Base-by-base conservation (phyloP, 2,329 filamentous ascomycete genomes). In the Leptographium lundbergii region DNA sequence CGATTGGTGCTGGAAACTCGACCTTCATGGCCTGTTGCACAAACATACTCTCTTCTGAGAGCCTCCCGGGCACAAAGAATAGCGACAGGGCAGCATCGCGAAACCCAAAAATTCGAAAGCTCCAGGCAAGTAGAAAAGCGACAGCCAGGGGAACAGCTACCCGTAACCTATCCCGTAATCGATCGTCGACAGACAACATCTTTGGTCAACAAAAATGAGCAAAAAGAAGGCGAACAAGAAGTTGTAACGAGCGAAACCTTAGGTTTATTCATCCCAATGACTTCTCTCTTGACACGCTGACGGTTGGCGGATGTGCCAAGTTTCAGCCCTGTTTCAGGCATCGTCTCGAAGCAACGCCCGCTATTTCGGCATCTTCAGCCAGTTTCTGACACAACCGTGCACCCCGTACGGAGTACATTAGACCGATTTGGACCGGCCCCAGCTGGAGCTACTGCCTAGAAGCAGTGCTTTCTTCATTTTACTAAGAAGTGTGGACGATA, bases 1-100 rank as follows among this genome's bases (percentile, higher is more conserved):
- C 68, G 51, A 74, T 67, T 0, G 70, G 66, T 0, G 66, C 53
- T 0, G 68, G 69, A 22, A 71, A 74, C 62, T 74, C 70, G 62
- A 74, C 67, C 19, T 58, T 50, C 54, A 65, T 65, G 10, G 68
- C 68, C 56, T 62, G 57, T 27, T 57, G 61, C 27, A 69, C 19
- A 57, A 70, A 70, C 17, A 36, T 54, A 24, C 34, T 7, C 39
- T 61, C 53, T 4, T 34, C 47, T 9, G 53, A 34, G 27, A 14
- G 51, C 51, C 19, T 10, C 17, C 7, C 51, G 6, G 54, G 2
- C 22, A 13, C n/a, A 25, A 17, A 17, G 34, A 59, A 19, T 17
- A 62, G 45, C 2, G 50, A 42, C 10, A 62, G 10, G 29, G 57
- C 59, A 19, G 58, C 59, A 42, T 62, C 61, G 32, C 58, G 54